Percentiles rank a stretch among this genome's conserved stretches.
These are phyloP conservation scores for Globisporangium lucens DNA, from an alignment of 352 stramenopile species.

Conservation along the genomic window DNA sequence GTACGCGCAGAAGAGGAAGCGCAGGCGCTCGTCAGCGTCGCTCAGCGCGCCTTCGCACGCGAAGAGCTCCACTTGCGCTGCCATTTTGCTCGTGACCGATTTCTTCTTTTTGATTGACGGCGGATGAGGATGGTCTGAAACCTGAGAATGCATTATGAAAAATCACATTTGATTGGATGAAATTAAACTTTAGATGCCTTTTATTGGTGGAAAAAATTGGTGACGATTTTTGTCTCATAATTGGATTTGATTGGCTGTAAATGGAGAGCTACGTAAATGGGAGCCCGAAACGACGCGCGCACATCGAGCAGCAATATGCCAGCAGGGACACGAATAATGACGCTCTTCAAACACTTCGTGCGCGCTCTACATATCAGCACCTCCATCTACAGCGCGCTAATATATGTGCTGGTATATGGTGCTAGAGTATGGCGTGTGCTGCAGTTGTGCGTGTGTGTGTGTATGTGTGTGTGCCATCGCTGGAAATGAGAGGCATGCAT, in stretches of 20 bases:
- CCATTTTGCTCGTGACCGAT: neutral
- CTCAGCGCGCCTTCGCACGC: conserved; percentile 37
- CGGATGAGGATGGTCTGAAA: neutral
- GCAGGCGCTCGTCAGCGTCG: conserved; percentile 24
- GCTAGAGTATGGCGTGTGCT: neutral
- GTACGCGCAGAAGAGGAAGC: conserved; percentile 35
- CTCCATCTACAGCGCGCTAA: neutral
- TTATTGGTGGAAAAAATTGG: neutral
- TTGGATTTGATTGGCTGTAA: conserved; percentile 7
- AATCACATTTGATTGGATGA: neutral
- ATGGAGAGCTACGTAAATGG: neutral
- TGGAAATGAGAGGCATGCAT: neutral
- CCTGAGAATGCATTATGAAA: neutral
- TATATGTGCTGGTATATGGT: neutral
- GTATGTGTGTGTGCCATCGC: neutral
- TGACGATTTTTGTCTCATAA: neutral
- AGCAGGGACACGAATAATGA: neutral
- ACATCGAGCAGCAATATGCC: neutral
- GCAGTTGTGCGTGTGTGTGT: neutral
- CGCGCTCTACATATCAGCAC: neutral
- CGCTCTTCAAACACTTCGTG: neutral
- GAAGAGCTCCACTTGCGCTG: conserved; percentile 27
- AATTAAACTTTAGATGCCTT: neutral
- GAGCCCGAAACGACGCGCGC: conserved; percentile 3
- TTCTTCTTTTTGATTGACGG: neutral